Evolutionary conservation across 176 grass and related monocot genomes (phyloP), one percentile per base, ranked within the genome.

Genomic region (Oryza nivara): DNA sequence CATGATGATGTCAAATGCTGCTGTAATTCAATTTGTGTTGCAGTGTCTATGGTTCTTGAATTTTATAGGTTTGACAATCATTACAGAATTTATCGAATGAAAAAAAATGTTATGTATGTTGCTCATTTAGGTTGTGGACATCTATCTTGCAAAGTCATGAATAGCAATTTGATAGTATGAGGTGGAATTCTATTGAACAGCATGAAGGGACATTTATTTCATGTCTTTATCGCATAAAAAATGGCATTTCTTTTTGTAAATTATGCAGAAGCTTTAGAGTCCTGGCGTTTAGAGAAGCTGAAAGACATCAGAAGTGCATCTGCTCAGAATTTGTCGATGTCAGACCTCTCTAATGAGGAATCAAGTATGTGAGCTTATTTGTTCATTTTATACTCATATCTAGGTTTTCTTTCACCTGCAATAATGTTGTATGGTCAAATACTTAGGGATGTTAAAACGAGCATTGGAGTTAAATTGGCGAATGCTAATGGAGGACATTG

Each of bases 281-380:
- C 85, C 80, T 97, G 94, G 92, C 85, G 80, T 60, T 36, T 79
- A 88, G 85, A 90, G 72, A 94, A 86, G 77, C 83, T 97, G 73
- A 75, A 88, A 67, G 65, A 92, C 58, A 84, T 92, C 65, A 80
- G 78, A 68, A 83, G 34, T 35, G 51, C 82, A 82, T 90, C 72
- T 80, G 46, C 74, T 82, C 71, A 82, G 77, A 92, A 90, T 85
- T 40, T 74, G 60, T 91, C 86, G 80, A 72, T 80, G 76, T 58
- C 69, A 32, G 84, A 44, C 58, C 68, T 84, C 44, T 86, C 82
- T 65, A 48, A 11, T 52, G 79, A 88, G 56, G 94, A 93, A 92
- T 90, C 87, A 86, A 87, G 94, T 97, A 84, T 17, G 78, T 68
- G 61, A 63, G 65, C 76, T 67, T 46, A 75, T 23, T 75, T 43